Conservation (phyloP, 2,329 filamentous ascomycete species). For the Fusarium torreyae region DNA sequence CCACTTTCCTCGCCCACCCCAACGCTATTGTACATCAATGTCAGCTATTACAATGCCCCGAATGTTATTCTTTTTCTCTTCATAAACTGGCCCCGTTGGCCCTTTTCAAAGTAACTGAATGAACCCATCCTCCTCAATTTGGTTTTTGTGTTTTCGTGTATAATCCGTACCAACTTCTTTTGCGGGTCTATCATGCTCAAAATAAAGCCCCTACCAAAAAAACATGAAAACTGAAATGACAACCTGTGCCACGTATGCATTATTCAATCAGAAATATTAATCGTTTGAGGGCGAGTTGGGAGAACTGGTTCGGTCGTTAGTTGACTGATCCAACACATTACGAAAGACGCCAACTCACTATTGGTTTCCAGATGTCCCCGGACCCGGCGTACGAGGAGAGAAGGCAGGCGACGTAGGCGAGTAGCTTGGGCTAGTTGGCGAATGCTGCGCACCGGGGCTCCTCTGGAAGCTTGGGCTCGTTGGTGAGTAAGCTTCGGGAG, state of each 20-base stretch:
- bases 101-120: slow-evolving; percentile 19
- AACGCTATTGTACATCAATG: slow-evolving; percentile 47
- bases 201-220: slow-evolving; percentile 35
- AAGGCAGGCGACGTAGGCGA: slow-evolving; percentile 73
- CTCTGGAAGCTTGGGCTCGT: slow-evolving; percentile 74
- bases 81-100: slow-evolving; percentile 18
- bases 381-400: slow-evolving; percentile 63
- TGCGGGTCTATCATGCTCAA: slow-evolving; percentile 52
- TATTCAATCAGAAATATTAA: slow-evolving; percentile 54
- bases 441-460: slow-evolving; percentile 68
- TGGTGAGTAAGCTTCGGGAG: slow-evolving; percentile 74
- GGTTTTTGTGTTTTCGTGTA: slow-evolving; percentile 40
- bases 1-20: slow-evolving; percentile 31
- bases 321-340: not conserved
- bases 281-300: slow-evolving; percentile 61
- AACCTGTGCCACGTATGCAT: slow-evolving; percentile 55
- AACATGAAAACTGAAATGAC: slow-evolving; percentile 49
- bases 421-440: slow-evolving; percentile 79
- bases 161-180: slow-evolving; percentile 41
- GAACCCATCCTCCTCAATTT: slow-evolving; percentile 17
- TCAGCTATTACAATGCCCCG: slow-evolving; percentile 49
- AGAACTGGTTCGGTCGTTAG: slow-evolving; percentile 58
- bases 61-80: slow-evolving; percentile 19
- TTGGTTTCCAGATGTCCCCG: slow-evolving; percentile 61
- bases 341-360: slow-evolving; percentile 51